Evolutionary conservation across 176 grass and related monocot genomes (phyloP).

Genomic region (Tuctoria greenei): DNA sequence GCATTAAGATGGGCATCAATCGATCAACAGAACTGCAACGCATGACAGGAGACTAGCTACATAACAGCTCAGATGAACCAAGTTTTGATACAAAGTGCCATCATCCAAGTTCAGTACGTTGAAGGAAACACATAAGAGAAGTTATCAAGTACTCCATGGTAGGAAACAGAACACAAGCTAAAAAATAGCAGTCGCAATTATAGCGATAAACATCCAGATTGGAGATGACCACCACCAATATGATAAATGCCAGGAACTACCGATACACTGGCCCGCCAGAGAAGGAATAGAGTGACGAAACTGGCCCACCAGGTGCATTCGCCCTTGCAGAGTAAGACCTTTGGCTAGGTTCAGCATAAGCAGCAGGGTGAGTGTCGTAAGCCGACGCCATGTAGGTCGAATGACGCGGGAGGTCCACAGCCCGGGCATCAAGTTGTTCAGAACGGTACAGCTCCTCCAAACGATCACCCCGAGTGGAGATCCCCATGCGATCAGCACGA

Average conservation of each 20-base stretch:
- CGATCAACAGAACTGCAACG: neutral
- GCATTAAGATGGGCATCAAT: neutral
- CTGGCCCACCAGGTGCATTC: conserved; percentile 16
- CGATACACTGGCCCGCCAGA: conserved; percentile 43
- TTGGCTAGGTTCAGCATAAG: conserved; percentile 38
- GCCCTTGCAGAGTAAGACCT: conserved; percentile 32
- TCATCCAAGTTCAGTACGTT: conserved; percentile 19
- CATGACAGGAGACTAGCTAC: neutral
- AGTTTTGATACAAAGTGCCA: neutral
- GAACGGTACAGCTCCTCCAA: conserved; percentile 35
- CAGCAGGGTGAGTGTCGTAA: conserved; percentile 39
- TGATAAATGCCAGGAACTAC: conserved; percentile 24
- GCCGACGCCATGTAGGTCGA: conserved; percentile 1
- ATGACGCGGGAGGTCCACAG: conserved; percentile 14
- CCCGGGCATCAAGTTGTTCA: conserved; percentile 18
- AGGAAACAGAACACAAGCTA: neutral
- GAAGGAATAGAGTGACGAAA: conserved; percentile 54
- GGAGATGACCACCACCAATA: neutral
- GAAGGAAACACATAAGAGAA: neutral
- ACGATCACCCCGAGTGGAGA: neutral
- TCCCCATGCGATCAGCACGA: conserved; percentile 27
- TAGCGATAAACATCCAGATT: conserved; percentile 8
- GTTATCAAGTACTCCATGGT: neutral
- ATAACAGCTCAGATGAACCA: conserved; percentile 6
- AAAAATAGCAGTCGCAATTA: neutral